Evolutionary conservation across 371 early-diverging fungal species (phyloP).

Genomic region (Rhizopus sp.): DNA sequence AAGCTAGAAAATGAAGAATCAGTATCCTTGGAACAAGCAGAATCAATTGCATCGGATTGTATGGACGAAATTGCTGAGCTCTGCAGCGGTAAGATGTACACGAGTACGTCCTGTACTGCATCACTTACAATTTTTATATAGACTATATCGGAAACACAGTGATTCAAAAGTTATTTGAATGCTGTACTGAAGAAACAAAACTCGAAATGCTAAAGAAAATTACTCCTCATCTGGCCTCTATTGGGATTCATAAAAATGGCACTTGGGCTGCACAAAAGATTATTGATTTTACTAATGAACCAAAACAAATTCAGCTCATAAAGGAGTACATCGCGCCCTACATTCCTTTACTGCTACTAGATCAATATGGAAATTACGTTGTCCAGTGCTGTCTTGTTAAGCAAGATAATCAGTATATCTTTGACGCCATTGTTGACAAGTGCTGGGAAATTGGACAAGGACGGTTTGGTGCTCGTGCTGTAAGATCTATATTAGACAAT

Average conservation of each 20-base stretch:
- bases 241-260: constrained; percentile 93
- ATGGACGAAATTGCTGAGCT: constrained; percentile 43
- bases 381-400: constrained; percentile 82
- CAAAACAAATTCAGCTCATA: constrained; percentile 28
- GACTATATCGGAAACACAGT: constrained; percentile 92
- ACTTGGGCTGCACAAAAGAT: constrained; percentile 93
- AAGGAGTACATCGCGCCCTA: constrained; percentile 56
- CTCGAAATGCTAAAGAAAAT: constrained; percentile 52
- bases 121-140: constrained; percentile 13
- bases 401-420: constrained; percentile 73
- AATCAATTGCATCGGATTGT: constrained; percentile 71
- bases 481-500: constrained; percentile 80
- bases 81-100: constrained; percentile 38
- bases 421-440: constrained; percentile 77
- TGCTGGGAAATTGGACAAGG: constrained; percentile 79
- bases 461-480: constrained; percentile 83
- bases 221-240: constrained; percentile 74
- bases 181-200: constrained; percentile 56
- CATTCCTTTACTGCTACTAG: constrained; percentile 75
- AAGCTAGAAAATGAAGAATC: constrained; percentile 70
- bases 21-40: constrained; percentile 46
- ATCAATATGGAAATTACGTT: constrained; percentile 90
- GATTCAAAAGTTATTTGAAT: constrained; percentile 80
- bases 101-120: too few relatives aligned
- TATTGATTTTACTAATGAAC: constrained; percentile 71